These are phyloP conservation scores for Astraeus odoratus DNA, from an alignment of 768 basidiomycete genomes.

Conservation along the genomic window DNA sequence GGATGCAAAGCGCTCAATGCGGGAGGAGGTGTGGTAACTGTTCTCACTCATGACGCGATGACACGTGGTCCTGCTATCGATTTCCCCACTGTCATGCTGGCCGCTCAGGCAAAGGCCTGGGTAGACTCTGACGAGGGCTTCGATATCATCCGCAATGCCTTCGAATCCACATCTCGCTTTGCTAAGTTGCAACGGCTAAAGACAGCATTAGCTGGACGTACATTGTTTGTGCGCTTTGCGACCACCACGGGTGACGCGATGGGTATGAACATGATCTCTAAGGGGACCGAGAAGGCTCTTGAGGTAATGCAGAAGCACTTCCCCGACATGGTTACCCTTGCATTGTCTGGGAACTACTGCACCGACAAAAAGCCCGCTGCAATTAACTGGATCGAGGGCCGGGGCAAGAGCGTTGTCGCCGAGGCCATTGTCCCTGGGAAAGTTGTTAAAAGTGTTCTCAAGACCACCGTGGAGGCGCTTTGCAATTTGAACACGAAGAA, in stretches of 20 bases:
- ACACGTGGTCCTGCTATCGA: constrained; percentile 98
- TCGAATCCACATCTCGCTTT: constrained; percentile 93
- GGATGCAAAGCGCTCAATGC: constrained; percentile 98
- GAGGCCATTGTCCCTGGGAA: constrained; percentile 90
- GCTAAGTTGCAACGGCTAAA: constrained; percentile 82
- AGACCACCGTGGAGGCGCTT: constrained; percentile 87
- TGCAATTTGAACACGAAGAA: constrained; percentile 95
- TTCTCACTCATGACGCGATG: constrained; percentile 92
- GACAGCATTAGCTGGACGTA: constrained; percentile 87
- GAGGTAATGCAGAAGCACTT: constrained; percentile 71
- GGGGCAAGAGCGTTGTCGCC: constrained; percentile 96
- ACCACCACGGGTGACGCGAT: constrained; percentile 97
- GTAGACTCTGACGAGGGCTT: constrained; percentile 80
- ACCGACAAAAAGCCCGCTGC: constrained; percentile 99
- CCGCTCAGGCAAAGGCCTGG: constrained; percentile 84
- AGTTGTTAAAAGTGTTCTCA: constrained; percentile 83
- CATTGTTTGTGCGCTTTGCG: constrained; percentile 88
- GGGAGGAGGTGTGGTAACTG: constrained; percentile 91
- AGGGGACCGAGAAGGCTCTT: constrained; percentile 94
- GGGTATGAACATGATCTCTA: constrained; percentile 99
- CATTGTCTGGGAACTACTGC: constrained; percentile 96
- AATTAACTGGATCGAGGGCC: constrained; percentile 99
- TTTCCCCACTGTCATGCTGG: constrained; percentile 75
- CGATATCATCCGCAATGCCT: constrained; percentile 70
- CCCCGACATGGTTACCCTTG: constrained; percentile 87